Percentiles rank a stretch among this genome's conserved stretches.
Conservation (phyloP, 768 basidiomycete genomes). For the Xerocomus potaroensis region DNA sequence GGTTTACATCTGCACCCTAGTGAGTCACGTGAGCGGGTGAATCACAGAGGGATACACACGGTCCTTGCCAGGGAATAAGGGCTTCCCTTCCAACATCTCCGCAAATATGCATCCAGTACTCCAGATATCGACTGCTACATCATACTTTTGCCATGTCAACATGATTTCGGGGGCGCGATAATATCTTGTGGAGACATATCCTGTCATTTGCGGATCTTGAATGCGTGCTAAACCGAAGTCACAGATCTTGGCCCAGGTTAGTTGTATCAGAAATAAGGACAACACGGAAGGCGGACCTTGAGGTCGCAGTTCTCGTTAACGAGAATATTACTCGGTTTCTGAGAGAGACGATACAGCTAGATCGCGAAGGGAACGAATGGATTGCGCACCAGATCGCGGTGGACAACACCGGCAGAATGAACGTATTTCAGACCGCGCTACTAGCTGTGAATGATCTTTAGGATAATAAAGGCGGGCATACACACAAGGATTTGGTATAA, state of each 20-base stretch:
- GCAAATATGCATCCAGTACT: constrained; percentile 99
- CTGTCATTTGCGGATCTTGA: constrained; percentile 99
- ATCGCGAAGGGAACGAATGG: not conserved
- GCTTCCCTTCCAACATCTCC: constrained; percentile 99
- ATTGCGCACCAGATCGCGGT: constrained; percentile 80
- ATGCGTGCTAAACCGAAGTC: constrained; percentile 98
- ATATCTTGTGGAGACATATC: constrained; percentile 98
- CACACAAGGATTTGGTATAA: constrained; percentile 95
- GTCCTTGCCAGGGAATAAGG: constrained; percentile 98
- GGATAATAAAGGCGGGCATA: constrained; percentile 8
- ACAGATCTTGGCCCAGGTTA: constrained; percentile 65
- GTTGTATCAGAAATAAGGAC: not conserved
- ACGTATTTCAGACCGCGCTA: constrained; percentile 99
- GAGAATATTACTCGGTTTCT: constrained; percentile 99
- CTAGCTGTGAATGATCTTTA: constrained; percentile 6
- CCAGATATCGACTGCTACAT: constrained; percentile 99
- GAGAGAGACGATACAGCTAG: not conserved
- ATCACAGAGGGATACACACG: constrained; percentile 59
- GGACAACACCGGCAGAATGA: constrained; percentile 98
- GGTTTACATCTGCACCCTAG: constrained; percentile 84
- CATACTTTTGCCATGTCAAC: constrained; percentile 99
- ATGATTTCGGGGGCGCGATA: constrained; percentile 99
- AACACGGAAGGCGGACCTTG: constrained; percentile 53
- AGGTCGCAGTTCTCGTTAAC: constrained; percentile 99
- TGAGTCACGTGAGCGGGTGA: not conserved